Evolutionary conservation across 2,329 filamentous ascomycete genomes (phyloP).

Genomic region (Fusarium cyanostomum): DNA sequence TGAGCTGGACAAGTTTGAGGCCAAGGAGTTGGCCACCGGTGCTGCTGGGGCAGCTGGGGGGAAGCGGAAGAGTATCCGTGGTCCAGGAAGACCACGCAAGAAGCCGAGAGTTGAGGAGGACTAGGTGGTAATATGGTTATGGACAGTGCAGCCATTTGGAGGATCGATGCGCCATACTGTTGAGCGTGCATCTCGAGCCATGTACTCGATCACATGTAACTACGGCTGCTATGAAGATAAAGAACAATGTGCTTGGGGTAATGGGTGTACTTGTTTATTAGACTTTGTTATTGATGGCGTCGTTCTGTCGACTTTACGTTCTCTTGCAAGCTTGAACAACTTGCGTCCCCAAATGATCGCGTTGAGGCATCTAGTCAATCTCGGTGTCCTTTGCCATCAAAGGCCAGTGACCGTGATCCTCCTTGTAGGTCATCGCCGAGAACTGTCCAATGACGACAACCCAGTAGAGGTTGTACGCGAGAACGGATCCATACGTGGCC

Average conservation of each 20-base stretch:
- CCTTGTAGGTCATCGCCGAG: conserved; percentile 71
- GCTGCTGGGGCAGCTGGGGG: background rate
- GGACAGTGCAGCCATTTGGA: too few relatives aligned
- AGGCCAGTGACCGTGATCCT: conserved; percentile 64
- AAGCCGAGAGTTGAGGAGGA: conserved; percentile 25
- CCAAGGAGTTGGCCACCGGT: conserved; percentile 26
- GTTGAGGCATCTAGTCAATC: too few relatives aligned
- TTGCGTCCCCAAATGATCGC: too few relatives aligned
- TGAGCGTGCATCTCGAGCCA: background rate
- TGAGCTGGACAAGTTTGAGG: conserved; percentile 40
- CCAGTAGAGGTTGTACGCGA: conserved; percentile 92
- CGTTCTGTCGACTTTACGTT: too few relatives aligned
- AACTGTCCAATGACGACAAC: conserved; percentile 77
- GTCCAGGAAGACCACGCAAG: conserved; percentile 40
- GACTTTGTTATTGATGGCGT: conserved; percentile 3
- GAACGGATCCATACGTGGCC: conserved; percentile 85
- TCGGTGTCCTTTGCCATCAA: conserved; percentile 48
- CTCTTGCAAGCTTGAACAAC: too few relatives aligned
- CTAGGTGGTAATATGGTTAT: background rate
- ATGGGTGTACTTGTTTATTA: conserved; percentile 19
- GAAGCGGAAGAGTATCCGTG: conserved; percentile 38
- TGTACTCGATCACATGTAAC: too few relatives aligned
- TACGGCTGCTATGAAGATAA: too few relatives aligned
- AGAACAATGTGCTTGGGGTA: background rate
- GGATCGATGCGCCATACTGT: too few relatives aligned